Percentiles rank a stretch among this genome's conserved stretches.
These are phyloP conservation scores for Pichia californica DNA, from an alignment of 805 yeast species.

Conservation along the genomic window DNA sequence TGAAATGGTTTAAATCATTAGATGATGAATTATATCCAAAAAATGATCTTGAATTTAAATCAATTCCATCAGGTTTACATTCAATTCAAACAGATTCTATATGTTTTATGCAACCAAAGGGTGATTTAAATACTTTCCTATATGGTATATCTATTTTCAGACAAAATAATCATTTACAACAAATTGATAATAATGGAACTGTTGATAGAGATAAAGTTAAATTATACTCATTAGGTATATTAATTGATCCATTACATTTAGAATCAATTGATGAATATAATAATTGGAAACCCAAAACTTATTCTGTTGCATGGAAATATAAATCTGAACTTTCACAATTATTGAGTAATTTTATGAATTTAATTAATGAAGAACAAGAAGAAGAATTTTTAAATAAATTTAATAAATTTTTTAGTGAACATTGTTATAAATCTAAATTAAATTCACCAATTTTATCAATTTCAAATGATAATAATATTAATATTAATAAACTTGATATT, in stretches of 20 bases:
- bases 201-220: conserved; percentile 39
- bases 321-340: conserved; percentile 29
- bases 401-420: background rate
- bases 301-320: conserved; percentile 40
- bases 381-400: conserved; percentile 6
- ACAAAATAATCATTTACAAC: conserved; percentile 30
- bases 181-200: conserved; percentile 12
- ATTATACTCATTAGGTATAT: conserved; percentile 60
- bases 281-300: conserved; percentile 37
- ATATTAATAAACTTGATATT: background rate
- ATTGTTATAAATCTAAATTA: background rate
- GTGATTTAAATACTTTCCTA: conserved; percentile 19
- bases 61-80: conserved; percentile 68
- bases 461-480: background rate
- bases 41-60: conserved; percentile 50
- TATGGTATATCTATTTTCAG: conserved; percentile 48
- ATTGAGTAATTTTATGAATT: conserved; percentile 25
- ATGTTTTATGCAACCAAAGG: conserved; percentile 37
- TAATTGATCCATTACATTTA: conserved; percentile 39
- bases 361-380: conserved; percentile 16
- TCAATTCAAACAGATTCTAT: conserved; percentile 44
- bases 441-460: background rate
- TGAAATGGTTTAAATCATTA: conserved; percentile 36
- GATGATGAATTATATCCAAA: conserved; percentile 26
- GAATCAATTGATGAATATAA: conserved; percentile 5